Evolutionary conservation across 2,329 filamentous ascomycete species (phyloP), one percentile per base, ranked within the genome.

Genomic region (Sporothrix phasma): DNA sequence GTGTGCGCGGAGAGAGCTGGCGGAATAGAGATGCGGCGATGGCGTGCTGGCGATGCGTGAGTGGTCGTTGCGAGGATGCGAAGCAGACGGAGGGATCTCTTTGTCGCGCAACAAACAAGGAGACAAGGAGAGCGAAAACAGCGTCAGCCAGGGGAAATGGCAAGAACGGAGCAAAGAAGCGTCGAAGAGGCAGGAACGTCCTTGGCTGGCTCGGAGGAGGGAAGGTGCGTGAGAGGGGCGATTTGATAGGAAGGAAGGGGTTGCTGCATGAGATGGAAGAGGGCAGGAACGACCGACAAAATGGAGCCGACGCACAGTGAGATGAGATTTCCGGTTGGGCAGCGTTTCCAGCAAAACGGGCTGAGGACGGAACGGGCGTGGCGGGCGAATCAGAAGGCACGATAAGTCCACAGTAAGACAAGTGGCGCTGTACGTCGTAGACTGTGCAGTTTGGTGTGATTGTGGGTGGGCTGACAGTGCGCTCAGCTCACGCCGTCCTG

Each of bases 301-400:
- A 62, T 68, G 67, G 67, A 58, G 59, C 65, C 58, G 10, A 22
- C 51, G 24, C 10, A n/a, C 45, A 37, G 58, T 61, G 62, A 67
- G 66, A 67, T 67, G 66, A 67, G 65, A 62, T 67, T 66, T 67
- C 64, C 65, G 51, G 67, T 68, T 65, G 67, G 64, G 67, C 64
- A 66, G 66, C 61, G 56, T 60, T 64, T 60, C 51, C 54, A 22
- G 62, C 62, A n/a, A 59, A 63, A 63, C 39, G 43, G 43, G 51
- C 29, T 53, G 51, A 56, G 31, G 51, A 56, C 37, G 51, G 31
- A 56, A 39, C 51, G 51, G 31, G 31, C 13, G 61, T 29, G 24
- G 39, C 22, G 24, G 19, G 39, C n/a, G 45, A 60, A 26, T 39
- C 31, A 46, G 41, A 47, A 47, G 41, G 41, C 31, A 45, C 34